phyloP scores from a whole-genome alignment of 768 basidiomycete species.

The Heimioporus sp. region DNA sequence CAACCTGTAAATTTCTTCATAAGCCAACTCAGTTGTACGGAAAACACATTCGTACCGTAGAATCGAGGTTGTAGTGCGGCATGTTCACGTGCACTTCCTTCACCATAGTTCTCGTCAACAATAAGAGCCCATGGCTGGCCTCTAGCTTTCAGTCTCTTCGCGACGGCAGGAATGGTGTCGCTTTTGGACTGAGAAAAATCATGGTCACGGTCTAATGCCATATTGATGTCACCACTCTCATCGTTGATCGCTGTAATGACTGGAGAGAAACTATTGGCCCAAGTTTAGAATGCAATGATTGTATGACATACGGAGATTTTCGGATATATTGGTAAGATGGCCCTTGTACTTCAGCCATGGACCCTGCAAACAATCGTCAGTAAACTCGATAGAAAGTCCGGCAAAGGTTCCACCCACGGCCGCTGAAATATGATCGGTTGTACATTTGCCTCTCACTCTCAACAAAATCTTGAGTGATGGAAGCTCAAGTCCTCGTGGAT shows the following conservation, averaged over 20 bases:
- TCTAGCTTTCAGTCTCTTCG: constrained; percentile 83
- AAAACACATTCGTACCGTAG: constrained; percentile 53
- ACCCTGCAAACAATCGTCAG: constrained; percentile 48
- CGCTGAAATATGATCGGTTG: constrained; percentile 97
- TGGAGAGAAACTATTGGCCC: constrained; percentile 28
- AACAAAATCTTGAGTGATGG: constrained; percentile 82
- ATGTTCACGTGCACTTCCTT: constrained; percentile 97
- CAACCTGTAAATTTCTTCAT: constrained; percentile 52
- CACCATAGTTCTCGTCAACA: constrained; percentile 97
- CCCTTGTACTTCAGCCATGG: constrained; percentile 99
- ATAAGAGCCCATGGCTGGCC: constrained; percentile 89
- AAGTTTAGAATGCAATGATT: background rate
- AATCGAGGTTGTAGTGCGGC: constrained; percentile 96
- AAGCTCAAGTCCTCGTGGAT: constrained; percentile 65
- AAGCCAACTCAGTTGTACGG: background rate
- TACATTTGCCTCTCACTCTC: constrained; percentile 96
- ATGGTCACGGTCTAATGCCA: constrained; percentile 77
- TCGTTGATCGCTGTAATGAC: constrained; percentile 96
- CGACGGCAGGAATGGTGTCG: constrained; percentile 88
- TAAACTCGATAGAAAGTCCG: background rate
- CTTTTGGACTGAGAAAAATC: constrained; percentile 39
- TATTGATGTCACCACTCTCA: constrained; percentile 90
- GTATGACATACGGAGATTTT: constrained; percentile 76
- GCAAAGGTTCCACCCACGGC: constrained; percentile 54
- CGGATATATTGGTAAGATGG: constrained; percentile 93